Percentiles rank a stretch among this genome's conserved stretches.
These are phyloP conservation scores for Xylaria sp. DNA, from an alignment of 2,329 filamentous ascomycete species.

Conservation along the genomic window DNA sequence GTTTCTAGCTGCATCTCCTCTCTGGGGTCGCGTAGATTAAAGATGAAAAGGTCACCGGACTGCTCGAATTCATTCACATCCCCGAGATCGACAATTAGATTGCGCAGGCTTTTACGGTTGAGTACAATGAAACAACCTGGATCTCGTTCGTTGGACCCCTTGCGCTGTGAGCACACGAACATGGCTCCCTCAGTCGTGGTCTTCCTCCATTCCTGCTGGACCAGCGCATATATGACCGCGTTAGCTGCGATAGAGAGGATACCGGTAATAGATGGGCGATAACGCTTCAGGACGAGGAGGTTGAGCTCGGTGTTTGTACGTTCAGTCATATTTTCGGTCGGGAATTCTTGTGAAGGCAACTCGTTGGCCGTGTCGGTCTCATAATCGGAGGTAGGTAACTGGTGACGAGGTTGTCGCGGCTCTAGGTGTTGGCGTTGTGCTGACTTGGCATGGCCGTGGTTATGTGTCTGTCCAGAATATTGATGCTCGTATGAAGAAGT, in stretches of 20 bases:
- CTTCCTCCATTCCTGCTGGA: slow-evolving; percentile 69
- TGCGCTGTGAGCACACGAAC: slow-evolving; percentile 68
- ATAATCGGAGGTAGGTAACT: slow-evolving; percentile 50
- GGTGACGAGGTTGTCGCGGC: slow-evolving; percentile 17
- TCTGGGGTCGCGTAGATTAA: slow-evolving; percentile 36
- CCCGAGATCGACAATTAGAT: slow-evolving; percentile 62
- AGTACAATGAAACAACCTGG: slow-evolving; percentile 62
- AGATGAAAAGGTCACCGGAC: slow-evolving; percentile 49
- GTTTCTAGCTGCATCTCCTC: slow-evolving; percentile 21
- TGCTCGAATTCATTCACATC: slow-evolving; percentile 60
- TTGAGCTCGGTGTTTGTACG: slow-evolving; percentile 84
- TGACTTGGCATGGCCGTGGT: slow-evolving; percentile 35
- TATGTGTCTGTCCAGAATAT: slow-evolving; percentile 6
- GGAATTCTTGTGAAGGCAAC: slow-evolving; percentile 36
- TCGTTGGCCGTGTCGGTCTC: slow-evolving; percentile 58
- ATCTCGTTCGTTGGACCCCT: slow-evolving; percentile 33
- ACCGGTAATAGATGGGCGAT: slow-evolving; percentile 65
- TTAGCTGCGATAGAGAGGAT: slow-evolving; percentile 81
- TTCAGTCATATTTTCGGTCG: slow-evolving; percentile 48
- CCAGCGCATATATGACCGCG: slow-evolving; percentile 78
- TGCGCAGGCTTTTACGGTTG: slow-evolving; percentile 65
- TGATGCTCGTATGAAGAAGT: slow-evolving; percentile 8
- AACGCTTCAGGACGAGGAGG: slow-evolving; percentile 73
- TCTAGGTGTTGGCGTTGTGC: slow-evolving; percentile 28
- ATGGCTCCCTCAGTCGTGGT: slow-evolving; percentile 78